Evolutionary conservation across 352 stramenopile species (phyloP), one percentile per base, ranked within the genome.

Genomic region (Phytophthora tentaculata): DNA sequence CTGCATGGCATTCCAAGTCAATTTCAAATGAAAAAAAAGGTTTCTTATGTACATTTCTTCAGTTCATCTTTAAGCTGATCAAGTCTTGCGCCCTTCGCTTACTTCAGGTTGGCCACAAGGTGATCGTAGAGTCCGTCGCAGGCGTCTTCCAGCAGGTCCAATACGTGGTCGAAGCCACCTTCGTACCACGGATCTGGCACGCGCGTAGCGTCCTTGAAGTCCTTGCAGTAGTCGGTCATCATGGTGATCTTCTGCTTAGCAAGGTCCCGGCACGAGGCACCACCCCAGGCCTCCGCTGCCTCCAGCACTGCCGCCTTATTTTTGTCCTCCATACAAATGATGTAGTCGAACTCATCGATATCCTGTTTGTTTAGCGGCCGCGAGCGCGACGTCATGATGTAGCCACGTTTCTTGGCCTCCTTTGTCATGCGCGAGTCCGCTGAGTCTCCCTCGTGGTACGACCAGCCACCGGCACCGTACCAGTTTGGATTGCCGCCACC

Each of bases 291-390:
- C 12, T 88, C 64, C 1, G 89, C 90, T 0, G 90, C 90, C 58
- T 96, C 88, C 22, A 95, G 62, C 63, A 97, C 88, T 2, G 88
- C 87, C n/a, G 62, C 47, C 39, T 80, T 80, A 77, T 97, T 97
- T 73, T 88, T 90, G 57, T 84, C 71, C 57, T 97, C 90, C 90
- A 97, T 97, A 64, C 86, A 94, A 28, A 97, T 82, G 66, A 97
- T 95, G 60, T 94, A 84, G 64, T 97, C 90, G 51, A 97, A 96
- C 13, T 85, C 66, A 10, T 92, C 71, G 39, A 97, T 77, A 44
- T 97, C 91, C 32, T 79, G 37, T 7, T 63, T 68, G n/a, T 70
- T 85, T 9, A 97, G 76, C 22, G 89, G 85, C 19, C 90, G 85
- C 20, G 91, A 91, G 29, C 78, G 77, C 1, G 88, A 96, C 51